phyloP scores from a whole-genome alignment of 192 early-diverging fungal genomes.

The Rhizophlyctis rosea region DNA sequence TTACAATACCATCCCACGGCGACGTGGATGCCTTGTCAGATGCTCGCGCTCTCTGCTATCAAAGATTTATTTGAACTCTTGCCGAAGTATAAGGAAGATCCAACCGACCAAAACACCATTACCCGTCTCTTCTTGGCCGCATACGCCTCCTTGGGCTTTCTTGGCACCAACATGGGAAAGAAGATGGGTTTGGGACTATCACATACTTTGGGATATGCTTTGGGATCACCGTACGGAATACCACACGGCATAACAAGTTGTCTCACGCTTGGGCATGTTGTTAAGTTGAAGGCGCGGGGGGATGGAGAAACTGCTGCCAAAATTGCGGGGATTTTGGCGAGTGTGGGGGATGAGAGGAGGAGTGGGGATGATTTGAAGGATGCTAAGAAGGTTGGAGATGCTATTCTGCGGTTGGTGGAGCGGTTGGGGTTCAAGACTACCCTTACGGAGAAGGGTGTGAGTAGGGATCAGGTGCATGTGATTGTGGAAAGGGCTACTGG shows the following conservation, averaged over 20 bases:
- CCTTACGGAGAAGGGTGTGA: constrained; percentile 2
- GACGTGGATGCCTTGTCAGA: constrained; percentile 12
- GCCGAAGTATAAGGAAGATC: constrained; percentile 13
- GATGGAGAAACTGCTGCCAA: not conserved
- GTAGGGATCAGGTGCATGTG: constrained; percentile 7
- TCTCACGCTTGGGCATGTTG: constrained; percentile 10
- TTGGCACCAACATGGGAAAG: constrained; percentile 4
- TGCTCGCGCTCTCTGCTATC: not conserved
- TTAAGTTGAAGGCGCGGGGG: constrained; percentile 3
- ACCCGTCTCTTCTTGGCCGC: constrained; percentile 3
- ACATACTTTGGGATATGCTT: constrained; percentile 8
- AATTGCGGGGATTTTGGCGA: constrained; percentile 4
- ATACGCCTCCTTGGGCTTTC: constrained; percentile 3
- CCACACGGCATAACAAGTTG: constrained; percentile 9
- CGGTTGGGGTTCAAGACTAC: constrained; percentile 11
- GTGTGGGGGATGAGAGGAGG: not conserved
- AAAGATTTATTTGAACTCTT: constrained; percentile 1
- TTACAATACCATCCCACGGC: constrained; percentile 10
- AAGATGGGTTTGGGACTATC: constrained; percentile 1
- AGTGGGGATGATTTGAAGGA: constrained; percentile 6
- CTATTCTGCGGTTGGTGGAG: constrained; percentile 4
- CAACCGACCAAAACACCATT: not conserved
- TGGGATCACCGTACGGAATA: constrained; percentile 12
- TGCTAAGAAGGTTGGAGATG: constrained; percentile 5
- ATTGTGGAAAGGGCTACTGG: constrained; percentile 12